Conservation (phyloP, 331 rosid species). For the Pyrus hybrid region DNA sequence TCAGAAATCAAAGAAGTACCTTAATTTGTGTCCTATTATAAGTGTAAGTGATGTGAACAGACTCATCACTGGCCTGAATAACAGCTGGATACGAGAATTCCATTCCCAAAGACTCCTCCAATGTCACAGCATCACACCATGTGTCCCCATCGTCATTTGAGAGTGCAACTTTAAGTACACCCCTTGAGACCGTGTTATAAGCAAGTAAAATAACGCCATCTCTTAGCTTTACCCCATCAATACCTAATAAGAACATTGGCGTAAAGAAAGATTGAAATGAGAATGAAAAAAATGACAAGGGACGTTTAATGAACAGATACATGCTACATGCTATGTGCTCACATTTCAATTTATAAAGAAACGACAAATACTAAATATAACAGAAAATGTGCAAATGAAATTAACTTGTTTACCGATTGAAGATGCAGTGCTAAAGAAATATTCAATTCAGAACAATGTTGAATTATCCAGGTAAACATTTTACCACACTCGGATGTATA, state of each 20-base stretch:
- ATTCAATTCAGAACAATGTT: background rate
- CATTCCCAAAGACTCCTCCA: constrained; percentile 60
- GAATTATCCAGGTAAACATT: constrained; percentile 6
- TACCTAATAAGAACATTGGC: constrained; percentile 36
- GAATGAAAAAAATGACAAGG: background rate
- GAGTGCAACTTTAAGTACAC: constrained; percentile 69
- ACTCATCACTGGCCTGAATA: constrained; percentile 69
- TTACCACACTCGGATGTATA: background rate
- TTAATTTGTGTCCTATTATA: constrained; percentile 75
- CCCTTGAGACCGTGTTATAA: constrained; percentile 57
- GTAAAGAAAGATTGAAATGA: background rate
- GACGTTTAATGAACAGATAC: background rate
- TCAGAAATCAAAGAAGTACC: constrained; percentile 33
- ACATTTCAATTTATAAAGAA: background rate
- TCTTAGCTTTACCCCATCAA: constrained; percentile 52
- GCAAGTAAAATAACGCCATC: constrained; percentile 44
- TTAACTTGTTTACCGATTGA: background rate
- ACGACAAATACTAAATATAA: no score
- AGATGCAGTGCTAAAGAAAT: background rate
- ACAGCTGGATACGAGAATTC: constrained; percentile 95
- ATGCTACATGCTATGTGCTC: background rate
- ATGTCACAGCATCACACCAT: constrained; percentile 61
- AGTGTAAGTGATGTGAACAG: constrained; percentile 72
- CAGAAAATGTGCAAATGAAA: no score
- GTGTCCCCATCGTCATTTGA: constrained; percentile 83